A percentile compares a stretch with the other conserved stretches of the same genome.
These are phyloP conservation scores for Neofusicoccum cordaticola DNA, from an alignment of 2,329 filamentous ascomycete genomes.

Conservation along the genomic window DNA sequence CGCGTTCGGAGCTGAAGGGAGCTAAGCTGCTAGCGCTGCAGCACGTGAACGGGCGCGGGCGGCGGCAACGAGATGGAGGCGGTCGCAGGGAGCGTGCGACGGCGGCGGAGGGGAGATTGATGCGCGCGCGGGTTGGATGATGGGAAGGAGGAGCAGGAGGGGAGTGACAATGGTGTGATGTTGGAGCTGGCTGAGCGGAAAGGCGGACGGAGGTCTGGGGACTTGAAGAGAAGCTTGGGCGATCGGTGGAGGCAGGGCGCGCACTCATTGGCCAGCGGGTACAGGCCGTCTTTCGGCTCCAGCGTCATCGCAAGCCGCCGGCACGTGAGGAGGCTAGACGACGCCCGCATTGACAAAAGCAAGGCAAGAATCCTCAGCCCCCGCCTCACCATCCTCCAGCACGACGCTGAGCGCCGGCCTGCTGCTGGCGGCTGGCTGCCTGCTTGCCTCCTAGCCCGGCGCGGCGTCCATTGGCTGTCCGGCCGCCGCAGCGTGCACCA, in stretches of 20 bases:
- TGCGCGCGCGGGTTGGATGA: neutral
- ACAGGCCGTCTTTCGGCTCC: neutral
- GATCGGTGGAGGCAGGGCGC: neutral
- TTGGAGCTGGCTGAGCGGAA: slow-evolving; percentile 12
- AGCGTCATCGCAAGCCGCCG: neutral
- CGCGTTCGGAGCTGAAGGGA: neutral
- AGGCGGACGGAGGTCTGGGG: slow-evolving; percentile 7
- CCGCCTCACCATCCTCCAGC: neutral
- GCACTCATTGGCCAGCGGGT: neutral
- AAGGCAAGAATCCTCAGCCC: neutral
- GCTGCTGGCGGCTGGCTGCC: neutral
- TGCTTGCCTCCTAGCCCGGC: neutral
- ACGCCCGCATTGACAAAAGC: neutral
- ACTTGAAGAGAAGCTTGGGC: slow-evolving; percentile 13
- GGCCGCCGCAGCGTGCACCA: neutral
- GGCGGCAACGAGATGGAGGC: neutral
- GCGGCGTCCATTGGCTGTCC: neutral
- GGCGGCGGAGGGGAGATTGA: neutral
- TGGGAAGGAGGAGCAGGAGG: neutral
- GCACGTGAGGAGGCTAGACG: slow-evolving; percentile 1
- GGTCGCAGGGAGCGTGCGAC: neutral
- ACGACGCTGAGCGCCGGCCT: neutral
- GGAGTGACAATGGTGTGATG: slow-evolving; percentile 1
- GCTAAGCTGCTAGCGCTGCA: slow-evolving; percentile 5
- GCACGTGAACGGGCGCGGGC: neutral